Conservation (phyloP, 2,329 filamentous ascomycete species). For the Fusarium sp. region DNA sequence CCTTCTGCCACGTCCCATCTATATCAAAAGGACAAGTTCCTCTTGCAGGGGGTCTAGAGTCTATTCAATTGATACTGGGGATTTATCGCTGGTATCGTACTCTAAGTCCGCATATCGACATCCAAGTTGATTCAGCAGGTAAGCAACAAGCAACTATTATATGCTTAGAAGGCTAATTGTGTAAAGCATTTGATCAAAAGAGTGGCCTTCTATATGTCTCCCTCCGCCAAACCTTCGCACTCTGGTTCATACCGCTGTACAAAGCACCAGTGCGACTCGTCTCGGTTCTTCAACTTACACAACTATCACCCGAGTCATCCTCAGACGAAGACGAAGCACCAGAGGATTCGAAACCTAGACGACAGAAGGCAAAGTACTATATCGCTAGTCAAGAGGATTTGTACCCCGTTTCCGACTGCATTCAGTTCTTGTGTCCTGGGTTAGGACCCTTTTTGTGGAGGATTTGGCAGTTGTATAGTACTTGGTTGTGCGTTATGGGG, state of each 20-base stretch:
- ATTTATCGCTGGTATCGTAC: slow-evolving; percentile 90
- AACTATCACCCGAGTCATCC: slow-evolving; percentile 52
- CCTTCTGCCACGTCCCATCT: slow-evolving; percentile 76
- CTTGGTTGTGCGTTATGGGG: slow-evolving; percentile 72
- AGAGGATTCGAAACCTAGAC: slow-evolving; percentile 28
- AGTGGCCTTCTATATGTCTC: slow-evolving; percentile 77
- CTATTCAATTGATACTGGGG: slow-evolving; percentile 72
- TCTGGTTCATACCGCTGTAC: slow-evolving; percentile 84
- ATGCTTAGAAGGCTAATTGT: neutral
- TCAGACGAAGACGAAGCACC: slow-evolving; percentile 28
- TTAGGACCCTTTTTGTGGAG: slow-evolving; percentile 66
- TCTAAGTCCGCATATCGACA: slow-evolving; percentile 77
- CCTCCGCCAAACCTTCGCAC: slow-evolving; percentile 78
- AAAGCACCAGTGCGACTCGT: slow-evolving; percentile 74
- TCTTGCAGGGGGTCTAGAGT: slow-evolving; percentile 62
- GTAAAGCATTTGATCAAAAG: slow-evolving; percentile 73
- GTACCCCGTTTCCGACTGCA: slow-evolving; percentile 80
- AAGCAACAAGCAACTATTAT: slow-evolving; percentile 27
- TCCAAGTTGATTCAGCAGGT: slow-evolving; percentile 72
- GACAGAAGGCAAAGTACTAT: slow-evolving; percentile 65
- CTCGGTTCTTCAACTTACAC: slow-evolving; percentile 72
- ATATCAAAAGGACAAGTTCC: slow-evolving; percentile 59
- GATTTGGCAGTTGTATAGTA: slow-evolving; percentile 72
- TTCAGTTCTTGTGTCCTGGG: slow-evolving; percentile 76
- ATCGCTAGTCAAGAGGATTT: slow-evolving; percentile 83